Conservation (phyloP, 805 yeast genomes). For the Blastobotrys attinorum region DNA sequence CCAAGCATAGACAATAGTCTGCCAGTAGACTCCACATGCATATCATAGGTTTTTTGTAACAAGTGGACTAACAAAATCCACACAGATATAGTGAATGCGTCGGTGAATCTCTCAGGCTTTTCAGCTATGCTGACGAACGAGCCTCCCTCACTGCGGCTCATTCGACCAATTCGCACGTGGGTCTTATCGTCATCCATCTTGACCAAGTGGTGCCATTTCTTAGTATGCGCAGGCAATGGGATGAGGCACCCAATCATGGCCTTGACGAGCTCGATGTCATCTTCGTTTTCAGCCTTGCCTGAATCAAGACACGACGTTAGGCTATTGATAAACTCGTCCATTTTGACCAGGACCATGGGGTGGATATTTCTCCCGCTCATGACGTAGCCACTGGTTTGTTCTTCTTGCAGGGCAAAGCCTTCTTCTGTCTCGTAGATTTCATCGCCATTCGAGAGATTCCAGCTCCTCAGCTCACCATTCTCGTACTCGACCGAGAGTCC, state of each 20-base stretch:
- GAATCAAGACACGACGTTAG: background rate
- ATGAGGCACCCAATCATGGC: background rate
- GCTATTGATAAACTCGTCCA: background rate
- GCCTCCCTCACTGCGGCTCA: no score
- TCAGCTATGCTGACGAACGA: background rate
- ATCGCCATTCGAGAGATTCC: slow-evolving; percentile 9
- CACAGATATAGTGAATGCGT: background rate
- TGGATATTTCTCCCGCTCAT: background rate
- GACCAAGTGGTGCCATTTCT: background rate
- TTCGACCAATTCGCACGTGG: no score
- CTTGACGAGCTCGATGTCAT: background rate
- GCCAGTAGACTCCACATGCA: background rate
- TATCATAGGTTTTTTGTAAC: background rate
- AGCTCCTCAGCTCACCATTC: slow-evolving; percentile 8
- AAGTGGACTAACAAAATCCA: background rate
- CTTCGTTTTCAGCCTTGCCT: background rate
- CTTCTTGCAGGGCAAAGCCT: background rate
- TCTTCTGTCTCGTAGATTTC: background rate
- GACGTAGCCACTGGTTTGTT: background rate
- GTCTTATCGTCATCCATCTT: no score
- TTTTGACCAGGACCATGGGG: background rate
- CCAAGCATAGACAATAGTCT: slow-evolving; percentile 2
- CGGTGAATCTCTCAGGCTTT: background rate
- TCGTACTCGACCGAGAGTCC: slow-evolving; percentile 7
- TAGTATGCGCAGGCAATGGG: background rate